Evolutionary conservation across 116 monocot species (phyloP), one percentile per base, ranked within the genome.

Genomic region (Dioscorea cayenensis): DNA sequence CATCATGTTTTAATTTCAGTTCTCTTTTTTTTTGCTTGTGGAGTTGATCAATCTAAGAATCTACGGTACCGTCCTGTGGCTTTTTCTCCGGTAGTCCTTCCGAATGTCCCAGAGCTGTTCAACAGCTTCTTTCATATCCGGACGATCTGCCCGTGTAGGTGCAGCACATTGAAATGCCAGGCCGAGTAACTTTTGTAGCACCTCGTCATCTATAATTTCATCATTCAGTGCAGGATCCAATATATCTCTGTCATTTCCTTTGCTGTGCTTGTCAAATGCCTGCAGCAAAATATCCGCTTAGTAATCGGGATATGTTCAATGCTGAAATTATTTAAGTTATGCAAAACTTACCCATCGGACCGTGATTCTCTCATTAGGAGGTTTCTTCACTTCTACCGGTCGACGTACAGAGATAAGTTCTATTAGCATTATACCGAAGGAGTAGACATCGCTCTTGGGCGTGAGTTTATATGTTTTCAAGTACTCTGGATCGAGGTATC

Each of bases 121-220:
- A 11, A 58, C 85, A 25, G 85, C 94, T 80, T 85, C 83, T 50
- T 90, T 85, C 94, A 94, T 94, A 11, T 62, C 60, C 19, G 94
- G 94, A 17, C 94, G 84, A 49, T 87, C 83, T 5, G 52, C 32
- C 29, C 94, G 84, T 14, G 90, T 90, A 11, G 94, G 87, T 21
- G 90, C 89, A 43, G 90, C 94, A 72, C 94, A 94, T 55, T 87
- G 77, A 58, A 94, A 94, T 37, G 94, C 79, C 76, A 94, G 69
- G 69, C 49, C 67, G 11, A 90, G 77, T 76, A 94, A 50, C 70
- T 67, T 81, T 14, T 27, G 43, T 36, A 87, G 37, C 21, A 94
- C 79, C 36, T 87, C 83, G 3, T 70, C 70, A 17, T 90, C 74
- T 14, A 87, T 67, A 17, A 11, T 65, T 73, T 87, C 94, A 62